Base-by-base conservation (phyloP, 129 eudicot genomes). In the Chrysanthemum seticuspe region DNA sequence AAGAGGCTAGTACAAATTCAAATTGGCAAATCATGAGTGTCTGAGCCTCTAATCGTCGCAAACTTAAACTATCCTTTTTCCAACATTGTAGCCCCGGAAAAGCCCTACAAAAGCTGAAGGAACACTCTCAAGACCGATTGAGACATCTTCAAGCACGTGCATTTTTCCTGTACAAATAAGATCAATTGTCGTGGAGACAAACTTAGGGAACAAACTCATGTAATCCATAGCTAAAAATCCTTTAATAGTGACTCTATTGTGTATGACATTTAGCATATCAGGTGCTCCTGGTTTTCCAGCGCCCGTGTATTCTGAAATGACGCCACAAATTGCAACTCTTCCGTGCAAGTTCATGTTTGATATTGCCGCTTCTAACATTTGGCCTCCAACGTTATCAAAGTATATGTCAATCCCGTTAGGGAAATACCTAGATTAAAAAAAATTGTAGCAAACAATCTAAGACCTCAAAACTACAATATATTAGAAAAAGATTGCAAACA, bases 321-420 rank as follows among this genome's bases (percentile, higher is more conserved):
- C 91, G 13, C 95, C 97, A 59, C 96, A 92, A 25, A 79, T 78
- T 6, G 87, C 85, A 31, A 92, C 85, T 49, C 96, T 79, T 0
- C 95, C 95, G 13, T 81, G 82, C 25, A 57, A 3, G 69, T 89
- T 92, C 97, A 92, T 92, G 85, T 92, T 92, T 2, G 78, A 31
- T 67, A 92, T 81, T 2, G 89, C 91, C 3, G 94, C 96, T 67
- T 89, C 97, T 21, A 88, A 76, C 89, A 92, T 92, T 62, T 83
- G 80, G 2, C 82, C 94, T 68, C 97, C 97, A 68, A 92, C 97
- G 23, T 92, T 92, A 80, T 91, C 97, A 72, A 91, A 91, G 53
- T 91, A 91, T 76, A 91, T 83, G 77, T 91, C 96, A 3, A 88
- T 92, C 29, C 97, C 97, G 14, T 92, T 81, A 0, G 96, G 97